A percentile compares a stretch with the other conserved stretches of the same genome.
phyloP scores from a whole-genome alignment of 768 basidiomycete species.

The Suillus decipiens region DNA sequence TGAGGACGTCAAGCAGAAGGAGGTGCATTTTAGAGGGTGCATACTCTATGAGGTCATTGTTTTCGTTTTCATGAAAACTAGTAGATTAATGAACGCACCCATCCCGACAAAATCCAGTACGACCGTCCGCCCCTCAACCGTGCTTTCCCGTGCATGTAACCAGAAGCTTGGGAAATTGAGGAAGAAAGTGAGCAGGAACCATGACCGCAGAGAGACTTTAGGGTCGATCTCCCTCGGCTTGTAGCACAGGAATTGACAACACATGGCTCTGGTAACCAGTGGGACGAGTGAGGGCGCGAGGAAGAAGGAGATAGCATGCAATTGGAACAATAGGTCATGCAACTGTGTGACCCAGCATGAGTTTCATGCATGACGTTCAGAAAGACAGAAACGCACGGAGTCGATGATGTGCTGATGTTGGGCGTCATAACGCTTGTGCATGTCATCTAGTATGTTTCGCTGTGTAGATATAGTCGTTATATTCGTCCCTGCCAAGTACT shows the following conservation, averaged over 20 bases:
- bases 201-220: conserved; percentile 66
- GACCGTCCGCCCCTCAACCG: conserved; percentile 59
- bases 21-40: conserved; percentile 67
- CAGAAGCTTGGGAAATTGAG: conserved; percentile 64
- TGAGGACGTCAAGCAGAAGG: conserved; percentile 65
- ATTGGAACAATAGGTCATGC: conserved; percentile 68
- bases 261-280: conserved; percentile 46
- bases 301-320: conserved; percentile 77
- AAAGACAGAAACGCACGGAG: conserved; percentile 47
- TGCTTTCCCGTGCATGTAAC: conserved; percentile 55
- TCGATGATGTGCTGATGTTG: conserved; percentile 72
- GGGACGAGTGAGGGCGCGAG: conserved; percentile 62
- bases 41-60: conserved; percentile 41
- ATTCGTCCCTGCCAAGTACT: not conserved
- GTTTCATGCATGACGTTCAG: conserved; percentile 14
- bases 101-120: conserved; percentile 80
- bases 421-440: conserved; percentile 63
- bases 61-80: not conserved
- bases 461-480: not conserved
- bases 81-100: conserved; percentile 40
- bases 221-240: conserved; percentile 69
- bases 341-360: conserved; percentile 44
- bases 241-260: conserved; percentile 62
- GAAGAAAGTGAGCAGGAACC: conserved; percentile 57
- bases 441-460: conserved; percentile 39